phyloP scores from a whole-genome alignment of 306 rosid species.

The Prunus davidiana region DNA sequence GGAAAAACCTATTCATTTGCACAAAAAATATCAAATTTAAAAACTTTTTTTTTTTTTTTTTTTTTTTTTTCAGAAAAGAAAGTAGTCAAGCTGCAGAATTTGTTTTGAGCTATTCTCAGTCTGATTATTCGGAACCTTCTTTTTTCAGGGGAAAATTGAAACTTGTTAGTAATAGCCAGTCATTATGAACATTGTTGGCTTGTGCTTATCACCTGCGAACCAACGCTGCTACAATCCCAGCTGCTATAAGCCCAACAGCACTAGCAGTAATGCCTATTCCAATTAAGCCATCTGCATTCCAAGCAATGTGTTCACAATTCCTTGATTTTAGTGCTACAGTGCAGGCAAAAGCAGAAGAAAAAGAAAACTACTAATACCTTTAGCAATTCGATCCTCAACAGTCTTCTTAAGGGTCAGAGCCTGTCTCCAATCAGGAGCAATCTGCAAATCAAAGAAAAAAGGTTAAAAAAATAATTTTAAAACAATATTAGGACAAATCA shows the following conservation, averaged over 20 bases:
- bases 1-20: too few relatives aligned
- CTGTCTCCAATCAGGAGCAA: constrained; percentile 97
- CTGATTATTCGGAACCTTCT: too few relatives aligned
- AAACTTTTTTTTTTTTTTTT: too few relatives aligned
- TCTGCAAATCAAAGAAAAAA: constrained; percentile 31
- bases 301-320: constrained; percentile 16
- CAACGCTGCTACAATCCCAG: constrained; percentile 75
- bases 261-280: constrained; percentile 89
- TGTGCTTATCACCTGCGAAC: constrained; percentile 44
- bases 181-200: neutral
- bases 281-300: constrained; percentile 75
- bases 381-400: constrained; percentile 61
- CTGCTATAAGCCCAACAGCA: constrained; percentile 79
- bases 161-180: neutral
- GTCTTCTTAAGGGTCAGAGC: constrained; percentile 65
- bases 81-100: too few relatives aligned
- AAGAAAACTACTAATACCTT: constrained; percentile 43
- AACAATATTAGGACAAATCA: neutral
- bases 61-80: too few relatives aligned
- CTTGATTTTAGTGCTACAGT: constrained; percentile 14
- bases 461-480: neutral
- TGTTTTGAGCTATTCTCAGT: too few relatives aligned
- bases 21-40: too few relatives aligned
- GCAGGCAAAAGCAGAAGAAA: neutral
- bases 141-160: neutral